phyloP scores from a whole-genome alignment of 306 rosid genomes.

The Dicorynia guianensis region DNA sequence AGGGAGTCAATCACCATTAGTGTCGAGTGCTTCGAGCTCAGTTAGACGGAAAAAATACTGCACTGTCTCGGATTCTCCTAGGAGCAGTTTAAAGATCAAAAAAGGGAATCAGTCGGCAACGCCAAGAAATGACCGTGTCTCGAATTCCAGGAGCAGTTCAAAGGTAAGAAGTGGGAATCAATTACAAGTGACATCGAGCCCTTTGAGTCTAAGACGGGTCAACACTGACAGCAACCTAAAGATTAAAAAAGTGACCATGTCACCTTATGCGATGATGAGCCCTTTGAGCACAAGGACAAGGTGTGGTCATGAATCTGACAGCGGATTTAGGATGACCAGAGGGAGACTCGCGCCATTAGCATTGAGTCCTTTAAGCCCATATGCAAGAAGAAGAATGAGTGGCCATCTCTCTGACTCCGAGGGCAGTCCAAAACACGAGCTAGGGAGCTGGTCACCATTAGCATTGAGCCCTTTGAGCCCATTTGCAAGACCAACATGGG shows the following conservation, averaged over 20 bases:
- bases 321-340: constrained; percentile 14
- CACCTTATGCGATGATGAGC: constrained; percentile 29
- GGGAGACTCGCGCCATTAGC: constrained; percentile 37
- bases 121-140: neutral
- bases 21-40: constrained; percentile 17
- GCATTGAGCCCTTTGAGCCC: constrained; percentile 42
- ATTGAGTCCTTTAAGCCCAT: constrained; percentile 45
- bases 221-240: constrained; percentile 4
- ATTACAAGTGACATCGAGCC: constrained; percentile 10
- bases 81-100: neutral
- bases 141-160: constrained; percentile 31
- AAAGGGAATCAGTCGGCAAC: neutral
- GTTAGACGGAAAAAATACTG: constrained; percentile 25
- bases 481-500: constrained; percentile 25
- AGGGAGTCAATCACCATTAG: constrained; percentile 18
- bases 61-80: neutral
- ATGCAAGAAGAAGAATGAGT: constrained; percentile 1
- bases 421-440: neutral
- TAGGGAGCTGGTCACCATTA: constrained; percentile 47
- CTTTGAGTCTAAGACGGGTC: constrained; percentile 17
- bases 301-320: constrained; percentile 21
- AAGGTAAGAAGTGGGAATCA: constrained; percentile 21
- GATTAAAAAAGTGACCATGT: constrained; percentile 23
- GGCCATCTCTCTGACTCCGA: constrained; percentile 25
- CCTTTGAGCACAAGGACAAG: constrained; percentile 19